Conservation (phyloP, 2,329 filamentous ascomycete genomes). For the Penicillium digitatum region DNA sequence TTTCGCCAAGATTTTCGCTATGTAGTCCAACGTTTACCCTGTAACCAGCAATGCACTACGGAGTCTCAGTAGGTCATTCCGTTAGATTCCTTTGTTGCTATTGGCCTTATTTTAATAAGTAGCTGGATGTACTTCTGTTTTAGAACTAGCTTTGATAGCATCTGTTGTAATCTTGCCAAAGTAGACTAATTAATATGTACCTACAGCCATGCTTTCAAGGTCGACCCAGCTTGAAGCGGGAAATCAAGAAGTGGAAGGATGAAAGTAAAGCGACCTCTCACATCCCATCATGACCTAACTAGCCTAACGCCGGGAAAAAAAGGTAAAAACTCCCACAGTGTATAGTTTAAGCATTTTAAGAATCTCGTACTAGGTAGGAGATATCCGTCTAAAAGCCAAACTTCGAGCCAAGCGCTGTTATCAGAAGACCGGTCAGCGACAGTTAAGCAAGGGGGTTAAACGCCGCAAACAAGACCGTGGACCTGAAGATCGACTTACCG, state of each 20-base stretch:
- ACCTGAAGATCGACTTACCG: conserved; percentile 34
- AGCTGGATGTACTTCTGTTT: neutral
- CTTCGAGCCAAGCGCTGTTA: conserved; percentile 40
- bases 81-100: neutral
- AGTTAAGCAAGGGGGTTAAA: conserved; percentile 19
- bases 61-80: too few species aligned
- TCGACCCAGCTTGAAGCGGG: neutral
- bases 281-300: neutral
- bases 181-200: neutral
- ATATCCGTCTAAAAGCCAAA: conserved; percentile 37
- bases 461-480: neutral
- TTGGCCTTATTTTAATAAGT: neutral
- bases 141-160: neutral
- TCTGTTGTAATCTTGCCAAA: neutral
- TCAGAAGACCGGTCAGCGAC: conserved; percentile 17
- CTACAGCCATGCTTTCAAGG: neutral
- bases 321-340: neutral
- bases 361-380: neutral
- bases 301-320: neutral
- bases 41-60: too few species aligned
- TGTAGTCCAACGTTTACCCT: neutral
- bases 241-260: neutral
- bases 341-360: neutral
- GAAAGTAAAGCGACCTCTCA: neutral
- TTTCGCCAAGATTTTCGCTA: neutral